Percentiles rank a stretch among this genome's conserved stretches.
Conservation (phyloP, 2,329 filamentous ascomycete species). For the Fusarium drepaniforme region DNA sequence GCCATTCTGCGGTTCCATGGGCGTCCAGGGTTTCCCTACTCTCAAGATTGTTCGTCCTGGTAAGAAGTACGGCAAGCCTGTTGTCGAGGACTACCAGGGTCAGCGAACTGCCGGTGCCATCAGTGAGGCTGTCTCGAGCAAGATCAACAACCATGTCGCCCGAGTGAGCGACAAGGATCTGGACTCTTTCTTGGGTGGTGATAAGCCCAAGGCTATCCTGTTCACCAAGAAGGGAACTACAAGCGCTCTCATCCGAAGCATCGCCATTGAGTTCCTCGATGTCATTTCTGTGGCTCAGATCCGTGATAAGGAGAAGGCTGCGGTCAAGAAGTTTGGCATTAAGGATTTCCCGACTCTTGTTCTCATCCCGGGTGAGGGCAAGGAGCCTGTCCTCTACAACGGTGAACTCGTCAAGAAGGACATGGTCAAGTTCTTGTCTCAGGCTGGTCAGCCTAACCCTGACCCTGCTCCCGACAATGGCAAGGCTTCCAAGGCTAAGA, state of each 20-base stretch:
- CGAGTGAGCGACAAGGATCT: constrained; percentile 83
- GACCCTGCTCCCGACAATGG: constrained; percentile 66
- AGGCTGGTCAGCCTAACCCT: constrained; percentile 83
- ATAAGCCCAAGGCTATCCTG: constrained; percentile 85
- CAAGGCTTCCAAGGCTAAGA: constrained; percentile 56
- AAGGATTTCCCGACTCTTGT: constrained; percentile 84
- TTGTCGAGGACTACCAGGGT: constrained; percentile 92
- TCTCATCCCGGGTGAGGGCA: constrained; percentile 78
- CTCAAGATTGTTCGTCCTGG: constrained; percentile 92
- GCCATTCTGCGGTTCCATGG: constrained; percentile 84
- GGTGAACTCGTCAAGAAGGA: constrained; percentile 88
- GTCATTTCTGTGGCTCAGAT: constrained; percentile 85
- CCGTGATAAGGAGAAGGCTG: constrained; percentile 80
- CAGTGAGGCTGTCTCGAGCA: constrained; percentile 84
- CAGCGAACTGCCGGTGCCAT: constrained; percentile 87
- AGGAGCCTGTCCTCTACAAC: constrained; percentile 78
- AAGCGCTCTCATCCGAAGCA: constrained; percentile 82
- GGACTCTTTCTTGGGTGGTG: constrained; percentile 79
- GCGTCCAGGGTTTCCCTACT: constrained; percentile 94
- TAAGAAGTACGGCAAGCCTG: constrained; percentile 82
- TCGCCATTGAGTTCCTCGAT: constrained; percentile 92
- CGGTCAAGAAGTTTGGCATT: constrained; percentile 81
- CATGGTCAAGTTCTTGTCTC: constrained; percentile 85
- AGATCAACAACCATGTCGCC: constrained; percentile 93
- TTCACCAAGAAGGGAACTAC: constrained; percentile 95